Evolutionary conservation across 1,139 yeast species (phyloP).

Genomic region (Wickerhamiella pararugosa): DNA sequence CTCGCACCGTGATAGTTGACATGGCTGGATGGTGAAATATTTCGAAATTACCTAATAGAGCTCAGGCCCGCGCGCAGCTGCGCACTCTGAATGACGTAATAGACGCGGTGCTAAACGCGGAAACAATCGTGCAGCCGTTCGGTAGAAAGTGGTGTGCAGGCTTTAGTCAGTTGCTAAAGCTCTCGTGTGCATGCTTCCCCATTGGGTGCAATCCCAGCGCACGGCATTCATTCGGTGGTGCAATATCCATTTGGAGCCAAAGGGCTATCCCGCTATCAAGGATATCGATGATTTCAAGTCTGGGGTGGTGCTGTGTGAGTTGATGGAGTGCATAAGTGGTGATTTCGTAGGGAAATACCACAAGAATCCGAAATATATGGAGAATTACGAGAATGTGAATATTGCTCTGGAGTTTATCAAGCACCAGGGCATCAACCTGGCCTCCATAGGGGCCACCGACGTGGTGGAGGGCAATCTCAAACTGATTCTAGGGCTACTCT

Average conservation of each 20-base stretch:
- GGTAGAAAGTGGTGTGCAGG: no score
- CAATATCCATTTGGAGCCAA: conserved; percentile 24
- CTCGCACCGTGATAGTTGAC: conserved; percentile 63
- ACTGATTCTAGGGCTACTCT: conserved; percentile 46
- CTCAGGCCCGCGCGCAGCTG: no score
- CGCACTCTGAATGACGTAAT: no score
- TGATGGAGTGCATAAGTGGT: conserved; percentile 27
- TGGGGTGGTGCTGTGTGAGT: conserved; percentile 26
- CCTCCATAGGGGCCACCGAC: conserved; percentile 54
- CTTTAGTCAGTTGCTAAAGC: no score
- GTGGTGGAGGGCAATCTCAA: conserved; percentile 50
- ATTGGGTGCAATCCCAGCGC: conserved; percentile 29
- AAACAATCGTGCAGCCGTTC: no score
- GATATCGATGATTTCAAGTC: conserved; percentile 23
- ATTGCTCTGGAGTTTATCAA: conserved; percentile 41
- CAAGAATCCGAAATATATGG: conserved; percentile 34
- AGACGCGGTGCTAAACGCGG: no score
- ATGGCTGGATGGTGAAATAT: background rate
- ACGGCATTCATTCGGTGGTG: conserved; percentile 29
- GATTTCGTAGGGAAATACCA: conserved; percentile 27
- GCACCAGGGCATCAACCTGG: conserved; percentile 37
- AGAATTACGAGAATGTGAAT: conserved; percentile 47
- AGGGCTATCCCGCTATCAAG: conserved; percentile 19
- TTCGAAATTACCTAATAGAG: no score
- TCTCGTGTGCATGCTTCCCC: conserved; percentile 16